These are phyloP conservation scores for Scutellaria barbata DNA, from an alignment of 257 asterid genomes.

Conservation along the genomic window DNA sequence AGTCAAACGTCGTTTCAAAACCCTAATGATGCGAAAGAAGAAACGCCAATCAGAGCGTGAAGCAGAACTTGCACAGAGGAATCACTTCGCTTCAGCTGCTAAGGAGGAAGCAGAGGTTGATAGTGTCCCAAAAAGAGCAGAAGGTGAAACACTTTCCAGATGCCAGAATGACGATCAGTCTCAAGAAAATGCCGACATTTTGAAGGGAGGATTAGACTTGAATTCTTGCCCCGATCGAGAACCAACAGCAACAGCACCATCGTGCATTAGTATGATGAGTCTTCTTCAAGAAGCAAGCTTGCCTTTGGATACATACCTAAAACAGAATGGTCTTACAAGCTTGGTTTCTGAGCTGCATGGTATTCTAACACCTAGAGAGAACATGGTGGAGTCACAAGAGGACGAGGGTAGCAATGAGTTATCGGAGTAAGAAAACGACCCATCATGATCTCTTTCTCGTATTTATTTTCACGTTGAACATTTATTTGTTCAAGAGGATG, in stretches of 20 bases:
- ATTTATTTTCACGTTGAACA: constrained; percentile 25
- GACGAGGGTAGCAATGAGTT: constrained; percentile 49
- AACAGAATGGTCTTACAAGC: constrained; percentile 88
- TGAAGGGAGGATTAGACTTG: constrained; percentile 64
- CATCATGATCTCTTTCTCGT: constrained; percentile 30
- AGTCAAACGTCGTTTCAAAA: constrained; percentile 89
- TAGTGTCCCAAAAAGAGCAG: constrained; percentile 49
- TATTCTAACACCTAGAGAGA: constrained; percentile 44
- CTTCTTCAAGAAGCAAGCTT: constrained; percentile 87
- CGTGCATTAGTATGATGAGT: constrained; percentile 71
- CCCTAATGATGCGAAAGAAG: constrained; percentile 97
- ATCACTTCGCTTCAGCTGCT: constrained; percentile 48
- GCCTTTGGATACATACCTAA: constrained; percentile 78
- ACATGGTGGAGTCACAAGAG: constrained; percentile 41
- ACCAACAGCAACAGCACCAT: constrained; percentile 32
- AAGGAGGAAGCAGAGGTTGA: constrained; percentile 77
- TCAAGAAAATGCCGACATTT: constrained; percentile 50
- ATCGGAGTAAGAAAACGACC: constrained; percentile 44
- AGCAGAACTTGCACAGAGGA: constrained; percentile 79
- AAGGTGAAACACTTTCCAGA: constrained; percentile 42
- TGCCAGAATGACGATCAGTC: constrained; percentile 46
- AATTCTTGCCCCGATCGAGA: constrained; percentile 69
- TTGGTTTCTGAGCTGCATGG: constrained; percentile 61
- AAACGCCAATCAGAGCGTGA: constrained; percentile 94
- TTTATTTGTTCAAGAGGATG: constrained; percentile 25